Percentiles rank a stretch among this genome's conserved stretches.
phyloP scores from a whole-genome alignment of 306 rosid species.

The Vigna nakashimae region DNA sequence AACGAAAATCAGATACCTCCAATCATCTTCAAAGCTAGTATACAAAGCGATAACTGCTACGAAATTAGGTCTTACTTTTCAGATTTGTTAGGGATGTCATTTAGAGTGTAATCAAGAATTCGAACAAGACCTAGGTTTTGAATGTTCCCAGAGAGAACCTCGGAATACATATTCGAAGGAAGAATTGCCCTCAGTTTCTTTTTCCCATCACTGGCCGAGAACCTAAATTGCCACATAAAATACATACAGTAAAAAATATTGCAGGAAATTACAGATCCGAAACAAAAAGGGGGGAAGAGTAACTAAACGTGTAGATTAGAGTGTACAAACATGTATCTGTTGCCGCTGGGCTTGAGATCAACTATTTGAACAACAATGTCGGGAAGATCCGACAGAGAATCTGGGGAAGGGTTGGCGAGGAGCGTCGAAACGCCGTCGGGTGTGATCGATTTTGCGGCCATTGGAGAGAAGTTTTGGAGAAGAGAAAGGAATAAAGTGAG shows the following conservation, averaged over 20 bases:
- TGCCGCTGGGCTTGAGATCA: conserved; percentile 73
- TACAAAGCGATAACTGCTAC: rapidly evolving
- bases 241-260: neutral
- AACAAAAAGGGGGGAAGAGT: neutral
- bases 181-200: conserved; percentile 71
- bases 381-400: conserved; percentile 61
- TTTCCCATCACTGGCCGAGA: conserved; percentile 79
- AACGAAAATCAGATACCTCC: neutral
- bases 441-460: conserved; percentile 61
- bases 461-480: conserved; percentile 20
- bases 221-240: conserved; percentile 51
- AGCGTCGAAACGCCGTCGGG: conserved; percentile 65
- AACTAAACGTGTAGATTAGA: neutral
- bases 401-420: conserved; percentile 70
- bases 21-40: neutral
- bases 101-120: conserved; percentile 71
- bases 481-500: neutral
- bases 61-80: conserved; percentile 67
- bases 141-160: conserved; percentile 71
- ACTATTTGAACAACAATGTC: conserved; percentile 74
- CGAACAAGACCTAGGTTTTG: conserved; percentile 91
- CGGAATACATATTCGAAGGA: conserved; percentile 52
- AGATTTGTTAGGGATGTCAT: conserved; percentile 69
- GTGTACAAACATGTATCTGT: conserved; percentile 57
- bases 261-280: neutral